Conservation (phyloP, 2,329 filamentous ascomycete genomes). For the Aureobasidium sp. region DNA sequence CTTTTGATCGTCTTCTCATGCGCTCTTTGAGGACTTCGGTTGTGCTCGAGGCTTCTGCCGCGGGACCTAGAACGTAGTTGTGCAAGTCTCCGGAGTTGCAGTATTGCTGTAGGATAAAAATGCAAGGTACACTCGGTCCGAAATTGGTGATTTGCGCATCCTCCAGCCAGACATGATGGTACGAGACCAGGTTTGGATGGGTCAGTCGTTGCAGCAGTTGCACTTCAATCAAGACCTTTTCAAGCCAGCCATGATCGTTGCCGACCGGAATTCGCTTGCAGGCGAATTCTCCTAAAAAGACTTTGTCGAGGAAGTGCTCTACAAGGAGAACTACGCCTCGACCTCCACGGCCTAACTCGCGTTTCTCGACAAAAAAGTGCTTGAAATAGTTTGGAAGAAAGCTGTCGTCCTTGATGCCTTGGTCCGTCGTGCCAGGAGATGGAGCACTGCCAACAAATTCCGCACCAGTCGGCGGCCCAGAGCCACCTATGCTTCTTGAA, state of each 20-base stretch:
- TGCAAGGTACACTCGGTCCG: constrained; percentile 84
- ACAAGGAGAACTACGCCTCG: constrained; percentile 95
- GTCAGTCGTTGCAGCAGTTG: constrained; percentile 85
- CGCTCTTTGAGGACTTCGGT: constrained; percentile 72
- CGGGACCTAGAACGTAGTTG: constrained; percentile 74
- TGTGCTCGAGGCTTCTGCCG: constrained; percentile 43
- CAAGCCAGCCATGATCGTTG: constrained; percentile 89
- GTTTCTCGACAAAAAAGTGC: constrained; percentile 85
- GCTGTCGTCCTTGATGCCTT: constrained; percentile 75
- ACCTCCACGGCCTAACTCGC: constrained; percentile 78
- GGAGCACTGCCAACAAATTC: constrained; percentile 43
- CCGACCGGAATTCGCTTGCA: constrained; percentile 94
- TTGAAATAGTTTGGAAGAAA: constrained; percentile 92
- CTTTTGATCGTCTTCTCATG: constrained; percentile 73
- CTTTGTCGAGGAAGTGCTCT: constrained; percentile 82
- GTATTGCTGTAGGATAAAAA: constrained; percentile 95
- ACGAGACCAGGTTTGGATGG: constrained; percentile 91
- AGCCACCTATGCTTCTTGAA: constrained; percentile 28
- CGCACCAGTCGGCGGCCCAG: constrained; percentile 41
- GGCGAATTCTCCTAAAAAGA: constrained; percentile 81
- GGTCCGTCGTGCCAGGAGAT: constrained; percentile 33
- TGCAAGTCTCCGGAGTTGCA: constrained; percentile 92
- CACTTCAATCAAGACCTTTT: constrained; percentile 90
- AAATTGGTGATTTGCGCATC: constrained; percentile 76
- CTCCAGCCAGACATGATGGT: constrained; percentile 95